Conservation (phyloP, 1,139 yeast genomes). For the Debaryomyces udenii region DNA sequence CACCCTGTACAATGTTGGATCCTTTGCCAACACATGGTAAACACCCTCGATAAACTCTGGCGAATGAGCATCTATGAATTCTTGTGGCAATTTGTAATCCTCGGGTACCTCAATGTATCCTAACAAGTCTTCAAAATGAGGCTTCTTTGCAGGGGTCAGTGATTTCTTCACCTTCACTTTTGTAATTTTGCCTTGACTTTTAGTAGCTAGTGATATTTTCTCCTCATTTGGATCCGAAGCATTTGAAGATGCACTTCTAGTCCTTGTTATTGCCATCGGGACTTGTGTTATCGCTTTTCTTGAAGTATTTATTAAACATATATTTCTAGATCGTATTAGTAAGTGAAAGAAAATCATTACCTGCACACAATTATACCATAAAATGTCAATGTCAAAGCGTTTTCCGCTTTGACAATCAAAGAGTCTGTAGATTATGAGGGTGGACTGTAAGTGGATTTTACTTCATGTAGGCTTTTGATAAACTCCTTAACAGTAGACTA, state of each 20-base stretch:
- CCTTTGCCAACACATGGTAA: conserved; percentile 40
- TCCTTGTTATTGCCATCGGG: conserved; percentile 5
- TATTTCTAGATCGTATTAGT: no score
- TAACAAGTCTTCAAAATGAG: conserved; percentile 32
- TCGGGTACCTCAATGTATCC: conserved; percentile 29
- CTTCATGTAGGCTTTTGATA: no score
- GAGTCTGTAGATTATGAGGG: no score
- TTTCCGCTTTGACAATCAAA: no score
- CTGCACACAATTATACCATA: conserved; percentile 3
- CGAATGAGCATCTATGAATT: conserved; percentile 44
- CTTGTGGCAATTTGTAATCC: conserved; percentile 39
- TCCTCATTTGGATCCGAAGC: neutral
- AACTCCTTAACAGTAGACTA: no score
- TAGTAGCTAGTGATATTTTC: neutral
- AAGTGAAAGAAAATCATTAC: neutral
- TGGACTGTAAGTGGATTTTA: no score
- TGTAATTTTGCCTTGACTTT: neutral
- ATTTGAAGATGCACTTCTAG: conserved; percentile 2
- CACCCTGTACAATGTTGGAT: conserved; percentile 44
- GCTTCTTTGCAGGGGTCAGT: conserved; percentile 1
- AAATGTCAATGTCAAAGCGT: no score
- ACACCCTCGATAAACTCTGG: conserved; percentile 48
- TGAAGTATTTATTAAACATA: no score
- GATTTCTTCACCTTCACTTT: conserved; percentile 1
- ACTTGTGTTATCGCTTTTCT: no score